phyloP scores from a whole-genome alignment of 106 monocot species.

The Posidonia australis region DNA sequence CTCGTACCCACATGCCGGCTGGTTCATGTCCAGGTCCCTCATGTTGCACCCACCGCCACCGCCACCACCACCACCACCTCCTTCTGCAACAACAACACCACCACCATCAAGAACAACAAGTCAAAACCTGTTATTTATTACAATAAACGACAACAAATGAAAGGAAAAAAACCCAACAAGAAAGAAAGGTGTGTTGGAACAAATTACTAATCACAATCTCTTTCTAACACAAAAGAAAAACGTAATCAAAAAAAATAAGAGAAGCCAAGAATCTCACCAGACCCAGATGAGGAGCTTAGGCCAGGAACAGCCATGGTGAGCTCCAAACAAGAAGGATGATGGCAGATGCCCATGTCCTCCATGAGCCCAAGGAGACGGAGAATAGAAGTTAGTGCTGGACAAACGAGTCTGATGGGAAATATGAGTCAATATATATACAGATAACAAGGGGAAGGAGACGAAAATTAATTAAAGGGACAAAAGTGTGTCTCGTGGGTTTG shows the following conservation, averaged over 20 bases:
- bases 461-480: too few relatives aligned
- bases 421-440: too few relatives aligned
- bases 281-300: slow-evolving; percentile 22
- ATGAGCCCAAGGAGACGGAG: background rate
- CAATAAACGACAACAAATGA: too few relatives aligned
- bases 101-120: too few relatives aligned
- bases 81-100: too few relatives aligned
- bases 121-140: too few relatives aligned
- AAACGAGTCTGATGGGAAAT: too few relatives aligned
- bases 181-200: too few relatives aligned
- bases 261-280: slow-evolving; percentile 11
- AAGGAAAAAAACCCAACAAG: too few relatives aligned
- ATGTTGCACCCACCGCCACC: slow-evolving; percentile 30
- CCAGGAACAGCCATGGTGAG: slow-evolving; percentile 63
- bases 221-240: background rate
- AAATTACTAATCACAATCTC: too few relatives aligned
- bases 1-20: slow-evolving; percentile 40
- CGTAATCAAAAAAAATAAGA: background rate
- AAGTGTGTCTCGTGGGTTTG: background rate
- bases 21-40: slow-evolving; percentile 80
- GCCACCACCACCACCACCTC: slow-evolving; percentile 14
- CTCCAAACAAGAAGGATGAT: slow-evolving; percentile 26
- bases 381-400: background rate
- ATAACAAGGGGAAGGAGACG: too few relatives aligned
- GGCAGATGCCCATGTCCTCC: background rate